Evolutionary conservation across 805 yeast species (phyloP), one percentile per base, ranked within the genome.

Genomic region (Kluyveromyces aestuarii): DNA sequence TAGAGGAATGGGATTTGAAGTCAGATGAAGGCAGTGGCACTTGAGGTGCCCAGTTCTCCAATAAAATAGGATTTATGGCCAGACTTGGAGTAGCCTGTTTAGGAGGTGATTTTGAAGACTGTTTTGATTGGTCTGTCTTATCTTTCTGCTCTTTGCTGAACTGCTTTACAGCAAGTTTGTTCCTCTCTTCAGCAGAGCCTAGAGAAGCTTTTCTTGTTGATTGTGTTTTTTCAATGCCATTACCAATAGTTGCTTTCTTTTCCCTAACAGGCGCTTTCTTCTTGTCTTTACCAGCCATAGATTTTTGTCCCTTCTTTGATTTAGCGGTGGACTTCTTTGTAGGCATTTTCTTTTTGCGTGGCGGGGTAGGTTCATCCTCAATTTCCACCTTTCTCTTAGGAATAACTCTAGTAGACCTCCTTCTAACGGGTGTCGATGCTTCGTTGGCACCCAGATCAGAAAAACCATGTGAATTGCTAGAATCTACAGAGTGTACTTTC

Each of bases 21-120:
- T 58, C 60, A 8, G 48, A 27, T 10, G 56, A 53, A 10, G 46
- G 46, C 18, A 64, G 41, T 13, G 67, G 62, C 39, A 56, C 49
- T 41, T 58, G 57, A 13, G 67, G 63, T 9, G 58, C 48, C 68
- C 67, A 64, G 48, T 60, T 58, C 37, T 47, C 45, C 25, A 43
- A 27, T 10, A 43, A 27, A 43, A 43, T 43, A 10, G 45, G 45
- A 33, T 43, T 43, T 10, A 35, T 38, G 9, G 45, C 38, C 10
- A 50, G 49, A 7, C 55, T 50, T 14, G 60, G 47, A 2, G 54
- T 43, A 8, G 64, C 62, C 42, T 59, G 63, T 21, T 56, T 58
- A 6, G 53, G 45, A 40, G 40, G 48, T 5, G 39, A 11, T 17
- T 43, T 43, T 16, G 25, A 9, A 6, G 40, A n/a, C 17, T 17